phyloP scores from a whole-genome alignment of 1,139 yeast species.

The Zygosaccharomyces pseudobailii region DNA sequence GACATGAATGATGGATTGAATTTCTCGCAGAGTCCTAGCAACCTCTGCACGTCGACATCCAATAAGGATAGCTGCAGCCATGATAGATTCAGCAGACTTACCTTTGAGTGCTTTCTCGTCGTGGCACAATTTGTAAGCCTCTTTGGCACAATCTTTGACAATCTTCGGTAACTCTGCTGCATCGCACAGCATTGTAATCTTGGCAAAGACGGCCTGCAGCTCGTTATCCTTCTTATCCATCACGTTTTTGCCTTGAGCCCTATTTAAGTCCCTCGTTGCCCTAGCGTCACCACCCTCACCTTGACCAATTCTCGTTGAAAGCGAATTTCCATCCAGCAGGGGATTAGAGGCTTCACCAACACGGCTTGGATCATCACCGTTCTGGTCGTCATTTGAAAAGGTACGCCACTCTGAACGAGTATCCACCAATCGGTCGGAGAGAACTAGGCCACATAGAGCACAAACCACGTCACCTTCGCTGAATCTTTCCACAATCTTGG shows the following conservation, averaged over 20 bases:
- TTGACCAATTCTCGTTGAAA: constrained; percentile 87
- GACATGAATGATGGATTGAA: constrained; percentile 91
- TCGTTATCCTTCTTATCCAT: constrained; percentile 87
- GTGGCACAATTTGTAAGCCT: constrained; percentile 85
- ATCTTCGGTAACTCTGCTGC: constrained; percentile 92
- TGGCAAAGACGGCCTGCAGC: constrained; percentile 82
- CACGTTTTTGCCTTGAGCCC: constrained; percentile 82
- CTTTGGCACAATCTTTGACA: constrained; percentile 96
- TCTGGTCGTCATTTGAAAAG: constrained; percentile 93
- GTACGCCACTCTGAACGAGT: constrained; percentile 99
- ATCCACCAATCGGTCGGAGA: constrained; percentile 89
- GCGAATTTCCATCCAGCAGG: constrained; percentile 81
- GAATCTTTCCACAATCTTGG: constrained; percentile 89
- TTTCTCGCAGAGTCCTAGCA: constrained; percentile 92
- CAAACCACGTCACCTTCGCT: constrained; percentile 98
- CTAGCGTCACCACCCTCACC: constrained; percentile 63
- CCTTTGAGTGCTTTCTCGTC: constrained; percentile 87
- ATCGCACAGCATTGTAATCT: constrained; percentile 93
- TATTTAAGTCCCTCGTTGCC: constrained; percentile 78
- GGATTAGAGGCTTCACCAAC: constrained; percentile 99
- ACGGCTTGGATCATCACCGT: constrained; percentile 98
- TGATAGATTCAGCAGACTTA: constrained; percentile 86
- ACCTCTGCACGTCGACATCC: constrained; percentile 95
- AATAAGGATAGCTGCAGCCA: constrained; percentile 93
- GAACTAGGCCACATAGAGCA: constrained; percentile 91